Conservation (phyloP, 1,284 basidiomycete genomes). For the Polyporus tsugae region DNA sequence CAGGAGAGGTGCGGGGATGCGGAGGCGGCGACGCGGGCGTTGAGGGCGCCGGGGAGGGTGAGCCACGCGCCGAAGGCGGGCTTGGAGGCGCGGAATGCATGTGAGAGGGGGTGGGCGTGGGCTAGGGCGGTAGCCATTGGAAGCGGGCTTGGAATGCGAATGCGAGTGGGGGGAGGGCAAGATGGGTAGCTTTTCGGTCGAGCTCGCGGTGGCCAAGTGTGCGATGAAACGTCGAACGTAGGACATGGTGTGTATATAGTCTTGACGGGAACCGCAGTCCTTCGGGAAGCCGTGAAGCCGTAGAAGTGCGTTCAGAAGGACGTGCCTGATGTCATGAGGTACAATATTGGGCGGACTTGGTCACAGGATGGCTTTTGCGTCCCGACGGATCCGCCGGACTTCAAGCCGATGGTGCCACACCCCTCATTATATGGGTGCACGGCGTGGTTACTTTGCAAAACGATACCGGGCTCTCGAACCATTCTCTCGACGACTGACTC, state of each 20-base stretch:
- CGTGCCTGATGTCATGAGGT: background rate
- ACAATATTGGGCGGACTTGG: background rate
- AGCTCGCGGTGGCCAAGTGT: background rate
- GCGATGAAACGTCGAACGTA: background rate
- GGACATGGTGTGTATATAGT: background rate
- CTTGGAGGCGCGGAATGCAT: slow-evolving; percentile 41
- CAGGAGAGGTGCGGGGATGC: slow-evolving; percentile 65
- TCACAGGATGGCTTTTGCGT: background rate
- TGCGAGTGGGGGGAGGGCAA: background rate
- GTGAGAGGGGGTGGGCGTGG: slow-evolving; percentile 39
- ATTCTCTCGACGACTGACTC: background rate
- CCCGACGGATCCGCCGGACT: background rate
- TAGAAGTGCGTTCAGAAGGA: background rate
- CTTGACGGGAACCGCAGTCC: background rate
- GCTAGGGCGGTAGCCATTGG: background rate
- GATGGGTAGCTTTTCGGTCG: background rate
- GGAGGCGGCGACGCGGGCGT: slow-evolving; percentile 62
- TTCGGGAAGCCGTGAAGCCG: slow-evolving; percentile 4
- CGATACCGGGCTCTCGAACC: background rate
- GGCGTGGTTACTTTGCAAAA: background rate
- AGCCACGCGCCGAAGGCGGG: slow-evolving; percentile 77
- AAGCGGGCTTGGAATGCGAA: background rate
- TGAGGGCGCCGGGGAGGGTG: slow-evolving; percentile 61
- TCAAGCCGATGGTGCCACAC: background rate
- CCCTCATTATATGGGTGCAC: background rate